These are phyloP conservation scores for Pulveroboletus sp. DNA, from an alignment of 768 basidiomycete genomes.

Conservation along the genomic window DNA sequence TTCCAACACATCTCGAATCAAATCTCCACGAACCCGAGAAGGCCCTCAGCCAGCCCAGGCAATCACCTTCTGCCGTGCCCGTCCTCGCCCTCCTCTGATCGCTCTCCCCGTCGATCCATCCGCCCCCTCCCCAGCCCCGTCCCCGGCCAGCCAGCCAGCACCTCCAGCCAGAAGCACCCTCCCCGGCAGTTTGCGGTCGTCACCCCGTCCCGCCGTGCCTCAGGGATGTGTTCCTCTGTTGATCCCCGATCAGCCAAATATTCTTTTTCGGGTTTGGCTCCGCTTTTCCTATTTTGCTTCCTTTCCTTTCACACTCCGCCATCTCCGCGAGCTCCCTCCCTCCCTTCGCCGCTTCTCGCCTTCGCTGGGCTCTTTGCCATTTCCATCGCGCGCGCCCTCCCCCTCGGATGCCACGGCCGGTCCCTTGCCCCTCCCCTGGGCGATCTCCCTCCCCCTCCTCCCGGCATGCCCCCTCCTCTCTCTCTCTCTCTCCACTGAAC, in stretches of 20 bases:
- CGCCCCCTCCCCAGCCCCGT: background rate
- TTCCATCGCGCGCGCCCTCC: too few species aligned
- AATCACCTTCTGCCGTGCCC: too few species aligned
- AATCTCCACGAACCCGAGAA: slow-evolving; percentile 13
- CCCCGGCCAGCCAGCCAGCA: too few species aligned
- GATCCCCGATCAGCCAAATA: slow-evolving; percentile 59
- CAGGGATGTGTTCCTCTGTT: slow-evolving; percentile 37
- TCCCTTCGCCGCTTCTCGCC: slow-evolving; percentile 1
- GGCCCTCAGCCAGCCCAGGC: too few species aligned
- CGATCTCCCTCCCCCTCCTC: too few species aligned
- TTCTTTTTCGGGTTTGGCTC: slow-evolving; percentile 32
- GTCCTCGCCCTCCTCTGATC: too few species aligned
- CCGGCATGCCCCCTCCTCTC: too few species aligned
- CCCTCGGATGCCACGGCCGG: slow-evolving; percentile 1
- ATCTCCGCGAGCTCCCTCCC: slow-evolving; percentile 24
- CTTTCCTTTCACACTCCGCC: slow-evolving; percentile 19
- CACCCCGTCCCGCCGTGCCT: slow-evolving; percentile 25
- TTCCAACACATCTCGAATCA: slow-evolving; percentile 26
- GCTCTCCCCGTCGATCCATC: background rate
- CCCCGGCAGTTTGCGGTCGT: slow-evolving; percentile 29
- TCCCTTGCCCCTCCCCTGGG: too few species aligned
- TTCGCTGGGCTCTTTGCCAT: slow-evolving; percentile 16
- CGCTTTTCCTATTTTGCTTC: slow-evolving; percentile 20
- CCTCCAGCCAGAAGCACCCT: too few species aligned
- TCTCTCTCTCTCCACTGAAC: too few species aligned